These are phyloP conservation scores for Tulasnella sp. DNA, from an alignment of 768 basidiomycete genomes.

Conservation along the genomic window DNA sequence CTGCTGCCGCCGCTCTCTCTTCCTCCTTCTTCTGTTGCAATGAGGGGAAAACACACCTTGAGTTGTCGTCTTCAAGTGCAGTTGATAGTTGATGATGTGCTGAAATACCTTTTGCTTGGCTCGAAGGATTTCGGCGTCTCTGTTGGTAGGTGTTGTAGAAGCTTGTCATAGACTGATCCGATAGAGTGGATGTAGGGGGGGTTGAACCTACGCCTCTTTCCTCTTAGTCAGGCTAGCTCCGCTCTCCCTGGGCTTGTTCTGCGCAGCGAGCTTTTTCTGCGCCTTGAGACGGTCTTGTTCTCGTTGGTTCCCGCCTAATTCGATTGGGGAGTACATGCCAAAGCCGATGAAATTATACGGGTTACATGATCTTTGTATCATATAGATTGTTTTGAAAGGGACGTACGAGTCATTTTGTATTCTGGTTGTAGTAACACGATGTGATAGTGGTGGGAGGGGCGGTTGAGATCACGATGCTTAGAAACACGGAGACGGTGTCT, in stretches of 20 bases:
- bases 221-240: conserved; percentile 14
- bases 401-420: no score
- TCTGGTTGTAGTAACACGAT: no score
- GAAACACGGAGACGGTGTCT: no score
- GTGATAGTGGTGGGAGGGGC: no score
- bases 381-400: no score
- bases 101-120: conserved; percentile 8
- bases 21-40: conserved; percentile 8
- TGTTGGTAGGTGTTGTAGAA: no score
- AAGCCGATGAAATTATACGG: no score
- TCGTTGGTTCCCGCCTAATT: conserved; percentile 18
- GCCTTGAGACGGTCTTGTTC: conserved; percentile 19
- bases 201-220: conserved; percentile 15
- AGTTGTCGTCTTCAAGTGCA: background rate
- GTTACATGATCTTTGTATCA: no score
- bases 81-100: background rate
- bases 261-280: conserved; percentile 16
- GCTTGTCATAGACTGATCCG: background rate
- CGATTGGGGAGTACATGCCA: no score
- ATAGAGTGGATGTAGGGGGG: background rate
- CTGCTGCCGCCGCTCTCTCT: background rate
- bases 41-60: background rate
- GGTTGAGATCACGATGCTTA: no score
- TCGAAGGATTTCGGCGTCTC: conserved; percentile 10
- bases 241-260: conserved; percentile 15